Percentiles rank a stretch among this genome's conserved stretches.
These are phyloP conservation scores for Quercus agrifolia DNA, from an alignment of 306 rosid genomes.

Conservation along the genomic window DNA sequence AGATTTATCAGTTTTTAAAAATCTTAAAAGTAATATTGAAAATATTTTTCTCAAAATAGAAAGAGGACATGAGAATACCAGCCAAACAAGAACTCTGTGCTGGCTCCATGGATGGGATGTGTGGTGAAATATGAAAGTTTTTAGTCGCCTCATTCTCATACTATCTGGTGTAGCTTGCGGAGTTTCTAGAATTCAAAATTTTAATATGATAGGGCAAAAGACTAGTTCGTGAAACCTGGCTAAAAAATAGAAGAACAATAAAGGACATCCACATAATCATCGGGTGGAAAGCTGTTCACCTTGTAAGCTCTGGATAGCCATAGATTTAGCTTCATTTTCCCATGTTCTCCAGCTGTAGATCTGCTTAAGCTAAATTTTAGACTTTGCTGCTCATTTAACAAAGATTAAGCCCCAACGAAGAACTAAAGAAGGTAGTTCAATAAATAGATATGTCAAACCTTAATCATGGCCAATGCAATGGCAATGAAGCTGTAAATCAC, in stretches of 20 bases:
- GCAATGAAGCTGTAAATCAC: slow-evolving; percentile 74
- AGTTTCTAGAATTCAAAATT: slow-evolving; percentile 41
- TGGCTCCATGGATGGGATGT: slow-evolving; percentile 64
- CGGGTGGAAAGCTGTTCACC: slow-evolving; percentile 40
- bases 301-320: slow-evolving; percentile 47
- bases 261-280: background rate
- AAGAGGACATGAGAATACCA: too few relatives aligned
- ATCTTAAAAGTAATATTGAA: too few relatives aligned
- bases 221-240: background rate
- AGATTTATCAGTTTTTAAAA: too few relatives aligned
- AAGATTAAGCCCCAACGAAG: background rate
- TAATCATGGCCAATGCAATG: slow-evolving; percentile 70
- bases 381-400: background rate
- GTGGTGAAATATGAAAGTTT: slow-evolving; percentile 62
- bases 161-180: slow-evolving; percentile 23
- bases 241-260: slow-evolving; percentile 2
- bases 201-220: background rate
- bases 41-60: too few relatives aligned
- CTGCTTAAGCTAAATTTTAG: slow-evolving; percentile 39
- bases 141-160: slow-evolving; percentile 50
- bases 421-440: background rate
- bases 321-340: slow-evolving; percentile 80
- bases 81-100: too few relatives aligned
- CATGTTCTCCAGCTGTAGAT: slow-evolving; percentile 91
- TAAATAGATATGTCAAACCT: slow-evolving; percentile 49